Percentiles rank a stretch among this genome's conserved stretches.
These are phyloP conservation scores for Phylloporus rhodoxanthus DNA, from an alignment of 768 basidiomycete species.

Conservation along the genomic window DNA sequence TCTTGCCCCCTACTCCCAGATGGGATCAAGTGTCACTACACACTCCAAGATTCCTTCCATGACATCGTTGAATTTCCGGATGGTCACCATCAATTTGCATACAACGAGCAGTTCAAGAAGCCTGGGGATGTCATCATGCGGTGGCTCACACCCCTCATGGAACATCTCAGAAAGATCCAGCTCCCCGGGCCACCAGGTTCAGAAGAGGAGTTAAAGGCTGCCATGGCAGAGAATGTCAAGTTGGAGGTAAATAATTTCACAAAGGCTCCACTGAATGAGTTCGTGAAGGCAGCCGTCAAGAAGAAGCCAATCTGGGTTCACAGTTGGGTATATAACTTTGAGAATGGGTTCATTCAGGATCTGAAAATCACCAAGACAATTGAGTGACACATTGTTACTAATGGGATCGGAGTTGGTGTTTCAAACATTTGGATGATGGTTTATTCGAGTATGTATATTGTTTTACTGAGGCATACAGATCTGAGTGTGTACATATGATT, in stretches of 20 bases:
- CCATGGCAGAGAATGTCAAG: conserved; percentile 55
- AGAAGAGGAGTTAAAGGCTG: conserved; percentile 11
- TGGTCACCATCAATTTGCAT: background rate
- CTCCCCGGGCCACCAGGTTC: conserved; percentile 26
- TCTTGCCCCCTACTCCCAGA: background rate
- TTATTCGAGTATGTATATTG: too few species aligned
- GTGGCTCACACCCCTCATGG: conserved; percentile 68
- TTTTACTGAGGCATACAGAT: too few species aligned
- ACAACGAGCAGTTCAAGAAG: conserved; percentile 17
- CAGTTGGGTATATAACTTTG: conserved; percentile 68
- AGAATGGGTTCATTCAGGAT: conserved; percentile 52
- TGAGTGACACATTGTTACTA: background rate
- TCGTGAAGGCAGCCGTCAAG: conserved; percentile 34
- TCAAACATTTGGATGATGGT: too few species aligned
- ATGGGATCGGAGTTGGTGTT: too few species aligned
- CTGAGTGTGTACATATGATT: too few species aligned
- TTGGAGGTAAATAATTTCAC: conserved; percentile 41
- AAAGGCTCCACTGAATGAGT: conserved; percentile 28
- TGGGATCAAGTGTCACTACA: background rate
- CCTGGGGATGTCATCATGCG: conserved; percentile 46
- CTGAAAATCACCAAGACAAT: conserved; percentile 40
- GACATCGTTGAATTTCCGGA: background rate
- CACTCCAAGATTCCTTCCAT: conserved; percentile 12
- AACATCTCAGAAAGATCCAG: conserved; percentile 38
- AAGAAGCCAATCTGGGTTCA: conserved; percentile 48